Conservation (phyloP, 208 protist genomes). For the Trypanosoma grayi region DNA sequence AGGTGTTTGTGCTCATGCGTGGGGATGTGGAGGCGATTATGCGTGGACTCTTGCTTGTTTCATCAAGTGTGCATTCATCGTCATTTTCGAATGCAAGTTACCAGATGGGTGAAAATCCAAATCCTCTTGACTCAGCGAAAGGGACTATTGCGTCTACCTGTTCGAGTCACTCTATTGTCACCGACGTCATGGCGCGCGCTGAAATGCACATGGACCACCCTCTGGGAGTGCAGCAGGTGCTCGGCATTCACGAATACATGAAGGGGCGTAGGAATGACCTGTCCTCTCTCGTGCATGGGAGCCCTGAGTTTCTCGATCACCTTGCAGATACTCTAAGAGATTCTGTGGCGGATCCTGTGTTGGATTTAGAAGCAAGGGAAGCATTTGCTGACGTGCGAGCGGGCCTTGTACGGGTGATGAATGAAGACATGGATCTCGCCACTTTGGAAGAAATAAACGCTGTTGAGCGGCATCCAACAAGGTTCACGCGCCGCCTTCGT, state of each 20-base stretch:
- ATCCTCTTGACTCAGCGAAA: neutral
- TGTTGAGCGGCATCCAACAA: conserved; percentile 18
- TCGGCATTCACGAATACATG: conserved; percentile 51
- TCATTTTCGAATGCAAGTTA: neutral
- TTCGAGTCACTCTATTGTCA: neutral
- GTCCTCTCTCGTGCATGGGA: conserved; percentile 32
- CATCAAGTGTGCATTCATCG: neutral
- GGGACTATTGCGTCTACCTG: neutral
- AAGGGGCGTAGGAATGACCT: conserved; percentile 36
- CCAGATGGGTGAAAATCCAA: neutral
- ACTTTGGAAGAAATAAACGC: conserved; percentile 9
- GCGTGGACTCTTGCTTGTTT: neutral
- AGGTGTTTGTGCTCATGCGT: neutral
- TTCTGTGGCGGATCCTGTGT: neutral
- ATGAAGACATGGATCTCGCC: conserved; percentile 13
- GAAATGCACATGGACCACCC: neutral
- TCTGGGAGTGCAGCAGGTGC: conserved; percentile 6
- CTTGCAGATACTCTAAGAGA: conserved; percentile 20
- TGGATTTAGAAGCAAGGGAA: neutral
- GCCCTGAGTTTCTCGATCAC: conserved; percentile 29
- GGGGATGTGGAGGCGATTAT: neutral
- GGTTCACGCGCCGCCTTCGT: conserved; percentile 8
- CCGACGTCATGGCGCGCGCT: conserved; percentile 2
- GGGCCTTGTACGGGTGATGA: conserved; percentile 10
- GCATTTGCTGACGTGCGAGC: conserved; percentile 15